A percentile compares a stretch with the other conserved stretches of the same genome.
phyloP scores from a whole-genome alignment of 208 protist species.

The Leishmania martiniquensis region DNA sequence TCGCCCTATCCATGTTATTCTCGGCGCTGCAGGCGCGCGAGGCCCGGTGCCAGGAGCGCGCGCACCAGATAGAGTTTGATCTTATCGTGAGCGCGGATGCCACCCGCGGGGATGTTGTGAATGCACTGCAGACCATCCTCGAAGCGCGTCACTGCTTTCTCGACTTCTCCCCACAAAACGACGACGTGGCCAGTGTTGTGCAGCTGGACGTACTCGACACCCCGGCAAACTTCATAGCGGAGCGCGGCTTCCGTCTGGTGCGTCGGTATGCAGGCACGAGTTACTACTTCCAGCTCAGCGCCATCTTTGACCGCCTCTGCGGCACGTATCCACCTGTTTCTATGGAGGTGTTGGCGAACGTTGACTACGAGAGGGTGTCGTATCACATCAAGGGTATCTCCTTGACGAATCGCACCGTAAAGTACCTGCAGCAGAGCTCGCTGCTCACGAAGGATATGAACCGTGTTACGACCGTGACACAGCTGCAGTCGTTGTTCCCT shows the following conservation, averaged over 20 bases:
- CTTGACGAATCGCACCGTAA: slow-evolving; percentile 31
- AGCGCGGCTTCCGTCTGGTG: slow-evolving; percentile 68
- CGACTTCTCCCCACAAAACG: slow-evolving; percentile 23
- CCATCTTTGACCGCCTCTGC: slow-evolving; percentile 66
- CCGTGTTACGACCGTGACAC: slow-evolving; percentile 62
- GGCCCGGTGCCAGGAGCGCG: slow-evolving; percentile 72
- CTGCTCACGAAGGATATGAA: slow-evolving; percentile 65
- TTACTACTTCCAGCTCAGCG: slow-evolving; percentile 59
- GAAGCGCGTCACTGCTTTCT: slow-evolving; percentile 22
- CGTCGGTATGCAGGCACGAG: slow-evolving; percentile 30
- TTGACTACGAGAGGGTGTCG: slow-evolving; percentile 73
- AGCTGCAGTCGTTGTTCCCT: slow-evolving; percentile 78
- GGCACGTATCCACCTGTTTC: slow-evolving; percentile 49
- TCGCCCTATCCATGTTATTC: slow-evolving; percentile 63
- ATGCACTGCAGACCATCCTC: slow-evolving; percentile 34
- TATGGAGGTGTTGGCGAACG: slow-evolving; percentile 85
- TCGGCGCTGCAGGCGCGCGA: slow-evolving; percentile 64
- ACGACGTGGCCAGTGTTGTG: slow-evolving; percentile 23
- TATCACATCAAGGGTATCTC: slow-evolving; percentile 57
- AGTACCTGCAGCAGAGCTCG: slow-evolving; percentile 61
- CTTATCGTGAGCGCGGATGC: slow-evolving; percentile 28
- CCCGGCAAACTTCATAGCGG: slow-evolving; percentile 19
- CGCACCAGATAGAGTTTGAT: slow-evolving; percentile 47
- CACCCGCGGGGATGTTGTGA: slow-evolving; percentile 35
- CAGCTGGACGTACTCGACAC: slow-evolving; percentile 74